Conservation (phyloP, 441 rosid species). For the Biscutella laevigata region DNA sequence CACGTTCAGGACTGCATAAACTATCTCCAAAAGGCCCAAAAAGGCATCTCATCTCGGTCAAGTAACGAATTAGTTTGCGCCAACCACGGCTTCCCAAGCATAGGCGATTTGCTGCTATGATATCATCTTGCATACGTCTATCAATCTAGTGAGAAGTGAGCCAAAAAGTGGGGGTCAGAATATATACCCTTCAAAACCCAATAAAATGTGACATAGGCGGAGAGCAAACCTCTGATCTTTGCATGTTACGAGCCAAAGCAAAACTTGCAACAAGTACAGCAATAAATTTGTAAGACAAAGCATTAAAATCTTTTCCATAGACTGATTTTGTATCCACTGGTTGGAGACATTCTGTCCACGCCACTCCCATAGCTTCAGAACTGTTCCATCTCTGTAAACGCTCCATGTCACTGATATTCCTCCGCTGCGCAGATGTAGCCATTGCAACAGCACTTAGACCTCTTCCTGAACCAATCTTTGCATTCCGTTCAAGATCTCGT, state of each 20-base stretch:
- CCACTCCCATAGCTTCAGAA: slow-evolving; percentile 96
- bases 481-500: slow-evolving; percentile 96
- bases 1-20: slow-evolving; percentile 58
- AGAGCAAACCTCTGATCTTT: slow-evolving; percentile 83
- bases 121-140: slow-evolving; percentile 80
- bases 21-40: slow-evolving; percentile 67
- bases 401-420: slow-evolving; percentile 82
- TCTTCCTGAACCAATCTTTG: slow-evolving; percentile 99
- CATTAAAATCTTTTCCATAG: slow-evolving; percentile 96
- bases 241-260: slow-evolving; percentile 98
- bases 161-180: slow-evolving; percentile 11
- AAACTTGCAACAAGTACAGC: slow-evolving; percentile 98
- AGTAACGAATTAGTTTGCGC: slow-evolving; percentile 85
- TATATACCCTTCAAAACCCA: slow-evolving; percentile 7
- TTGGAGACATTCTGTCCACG: slow-evolving; percentile 99
- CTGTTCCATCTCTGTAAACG: slow-evolving; percentile 90
- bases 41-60: slow-evolving; percentile 78
- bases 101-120: slow-evolving; percentile 48
- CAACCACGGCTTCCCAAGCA: slow-evolving; percentile 72
- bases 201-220: slow-evolving; percentile 14
- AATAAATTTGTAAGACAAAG: slow-evolving; percentile 85
- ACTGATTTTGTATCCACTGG: slow-evolving; percentile 91
- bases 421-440: slow-evolving; percentile 98
- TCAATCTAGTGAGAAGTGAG: slow-evolving; percentile 55
- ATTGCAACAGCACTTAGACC: slow-evolving; percentile 99